Evolutionary conservation across 2,329 filamentous ascomycete genomes (phyloP).

Genomic region (Pseudocercospora eumusae): DNA sequence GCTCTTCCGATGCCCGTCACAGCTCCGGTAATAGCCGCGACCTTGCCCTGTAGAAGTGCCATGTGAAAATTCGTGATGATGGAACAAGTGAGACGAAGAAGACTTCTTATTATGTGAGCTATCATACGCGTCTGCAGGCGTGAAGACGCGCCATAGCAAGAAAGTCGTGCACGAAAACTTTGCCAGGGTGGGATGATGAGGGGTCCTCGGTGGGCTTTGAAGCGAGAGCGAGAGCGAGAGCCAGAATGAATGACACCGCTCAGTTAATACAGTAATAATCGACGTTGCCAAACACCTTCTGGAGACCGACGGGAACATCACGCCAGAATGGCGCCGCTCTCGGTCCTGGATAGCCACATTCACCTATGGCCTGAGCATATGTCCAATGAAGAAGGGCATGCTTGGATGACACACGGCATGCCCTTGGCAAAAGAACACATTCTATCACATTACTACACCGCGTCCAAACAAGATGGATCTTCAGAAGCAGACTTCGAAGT

Average conservation of each 20-base stretch:
- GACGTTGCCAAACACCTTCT: not conserved
- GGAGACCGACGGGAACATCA: not conserved
- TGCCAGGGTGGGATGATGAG: not conserved
- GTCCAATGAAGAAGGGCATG: slow-evolving; percentile 61
- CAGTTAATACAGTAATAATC: no score
- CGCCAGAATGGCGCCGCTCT: slow-evolving; percentile 32
- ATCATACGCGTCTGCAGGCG: not conserved
- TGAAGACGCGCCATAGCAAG: not conserved
- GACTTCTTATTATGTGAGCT: not conserved
- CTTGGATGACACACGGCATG: slow-evolving; percentile 65
- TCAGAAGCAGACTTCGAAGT: slow-evolving; percentile 38
- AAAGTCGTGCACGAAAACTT: not conserved
- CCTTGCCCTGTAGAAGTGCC: slow-evolving; percentile 67
- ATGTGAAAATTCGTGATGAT: slow-evolving; percentile 10
- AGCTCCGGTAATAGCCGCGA: slow-evolving; percentile 82
- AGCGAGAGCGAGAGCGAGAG: no score
- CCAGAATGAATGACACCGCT: not conserved
- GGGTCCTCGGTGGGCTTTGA: slow-evolving; percentile 1
- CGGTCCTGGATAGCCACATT: slow-evolving; percentile 85
- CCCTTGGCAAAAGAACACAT: slow-evolving; percentile 66
- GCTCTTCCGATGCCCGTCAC: slow-evolving; percentile 85
- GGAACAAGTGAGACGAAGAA: not conserved
- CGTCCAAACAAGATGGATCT: slow-evolving; percentile 41
- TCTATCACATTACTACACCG: slow-evolving; percentile 36
- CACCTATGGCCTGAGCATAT: slow-evolving; percentile 76